Evolutionary conservation across 129 eudicot species (phyloP).

Genomic region (Ambrosia artemisiifolia): DNA sequence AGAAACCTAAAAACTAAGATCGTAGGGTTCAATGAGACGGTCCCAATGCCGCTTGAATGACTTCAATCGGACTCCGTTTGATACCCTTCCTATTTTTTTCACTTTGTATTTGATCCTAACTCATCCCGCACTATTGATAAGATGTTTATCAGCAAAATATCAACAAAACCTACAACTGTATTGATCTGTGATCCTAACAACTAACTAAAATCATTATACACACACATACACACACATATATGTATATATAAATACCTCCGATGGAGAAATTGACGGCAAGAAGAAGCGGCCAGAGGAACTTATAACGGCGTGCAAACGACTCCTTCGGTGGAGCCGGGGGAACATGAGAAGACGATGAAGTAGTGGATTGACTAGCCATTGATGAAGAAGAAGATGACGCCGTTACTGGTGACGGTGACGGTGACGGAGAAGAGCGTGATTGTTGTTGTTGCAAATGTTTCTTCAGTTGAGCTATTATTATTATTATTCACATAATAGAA

Average conservation of each 20-base stretch:
- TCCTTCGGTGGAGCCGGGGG: slow-evolving; percentile 50
- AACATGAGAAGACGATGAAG: slow-evolving; percentile 19
- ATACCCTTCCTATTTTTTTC: no score
- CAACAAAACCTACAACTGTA: slow-evolving; percentile 1
- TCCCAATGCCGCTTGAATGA: no score
- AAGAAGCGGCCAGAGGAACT: slow-evolving; percentile 68
- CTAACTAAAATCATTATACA: background rate
- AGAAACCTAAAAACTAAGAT: no score
- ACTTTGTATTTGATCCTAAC: background rate
- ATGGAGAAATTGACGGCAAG: slow-evolving; percentile 60
- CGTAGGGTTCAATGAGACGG: no score
- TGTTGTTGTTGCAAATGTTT: slow-evolving; percentile 30
- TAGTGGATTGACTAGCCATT: slow-evolving; percentile 22
- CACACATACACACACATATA: no score
- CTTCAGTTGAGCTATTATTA: slow-evolving; percentile 52
- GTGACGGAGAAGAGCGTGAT: slow-evolving; percentile 14
- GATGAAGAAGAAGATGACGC: slow-evolving; percentile 29
- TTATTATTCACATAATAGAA: background rate
- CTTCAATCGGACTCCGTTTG: no score
- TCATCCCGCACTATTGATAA: background rate
- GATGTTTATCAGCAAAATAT: background rate
- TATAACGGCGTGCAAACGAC: slow-evolving; percentile 61
- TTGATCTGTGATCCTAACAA: slow-evolving; percentile 15
- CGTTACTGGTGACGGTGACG: slow-evolving; percentile 21
- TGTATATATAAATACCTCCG: slow-evolving; percentile 44